These are phyloP conservation scores for Beauveria sp. DNA, from an alignment of 2,329 filamentous ascomycete species.

Conservation along the genomic window DNA sequence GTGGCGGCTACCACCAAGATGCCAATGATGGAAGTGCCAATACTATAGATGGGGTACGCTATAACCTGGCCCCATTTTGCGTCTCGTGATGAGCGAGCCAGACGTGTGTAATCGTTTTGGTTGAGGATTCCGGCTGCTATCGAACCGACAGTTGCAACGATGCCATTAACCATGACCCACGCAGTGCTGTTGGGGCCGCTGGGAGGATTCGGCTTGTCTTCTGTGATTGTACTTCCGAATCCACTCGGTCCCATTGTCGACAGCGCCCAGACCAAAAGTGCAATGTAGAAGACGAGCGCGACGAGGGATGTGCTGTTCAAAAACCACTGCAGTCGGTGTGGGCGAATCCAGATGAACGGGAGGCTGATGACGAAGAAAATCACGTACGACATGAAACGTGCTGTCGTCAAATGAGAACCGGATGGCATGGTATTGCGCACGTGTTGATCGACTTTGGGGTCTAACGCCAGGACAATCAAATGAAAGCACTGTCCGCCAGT, in stretches of 20 bases:
- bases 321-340: slow-evolving; percentile 34
- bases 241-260: slow-evolving; percentile 34
- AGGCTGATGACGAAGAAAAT: slow-evolving; percentile 36
- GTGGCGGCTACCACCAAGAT: slow-evolving; percentile 34
- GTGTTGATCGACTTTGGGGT: slow-evolving; percentile 33
- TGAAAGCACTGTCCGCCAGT: slow-evolving; percentile 39
- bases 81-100: slow-evolving; percentile 24
- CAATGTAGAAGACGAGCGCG: slow-evolving; percentile 33
- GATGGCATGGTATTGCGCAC: slow-evolving; percentile 34
- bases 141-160: slow-evolving; percentile 29
- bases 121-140: slow-evolving; percentile 32
- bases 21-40: slow-evolving; percentile 29
- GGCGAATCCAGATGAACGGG: slow-evolving; percentile 36
- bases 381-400: slow-evolving; percentile 35
- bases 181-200: slow-evolving; percentile 24
- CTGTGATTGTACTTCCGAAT: slow-evolving; percentile 28
- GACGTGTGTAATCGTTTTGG: slow-evolving; percentile 31
- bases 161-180: slow-evolving; percentile 31
- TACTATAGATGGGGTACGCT: slow-evolving; percentile 29
- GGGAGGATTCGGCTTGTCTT: slow-evolving; percentile 17
- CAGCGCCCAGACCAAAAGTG: slow-evolving; percentile 36
- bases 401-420: slow-evolving; percentile 35
- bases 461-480: slow-evolving; percentile 37
- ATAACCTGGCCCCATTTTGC: slow-evolving; percentile 29
- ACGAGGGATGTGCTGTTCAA: slow-evolving; percentile 33